Evolutionary conservation across 306 rosid species (phyloP).

Genomic region (Acacia acuminata): DNA sequence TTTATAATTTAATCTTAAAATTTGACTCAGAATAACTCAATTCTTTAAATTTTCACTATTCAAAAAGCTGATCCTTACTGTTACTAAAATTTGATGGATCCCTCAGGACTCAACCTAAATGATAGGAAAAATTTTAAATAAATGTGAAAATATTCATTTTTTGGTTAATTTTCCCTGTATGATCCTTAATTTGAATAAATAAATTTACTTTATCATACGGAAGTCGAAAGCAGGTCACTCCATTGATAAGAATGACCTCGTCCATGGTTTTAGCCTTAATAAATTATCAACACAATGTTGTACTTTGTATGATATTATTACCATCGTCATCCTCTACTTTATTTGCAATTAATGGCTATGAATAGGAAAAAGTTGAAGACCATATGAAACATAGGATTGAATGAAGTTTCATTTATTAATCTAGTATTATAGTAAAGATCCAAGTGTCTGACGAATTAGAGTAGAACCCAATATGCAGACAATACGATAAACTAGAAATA

Average conservation of each 20-base stretch:
- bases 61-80: no score
- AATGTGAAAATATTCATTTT: background rate
- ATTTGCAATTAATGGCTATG: background rate
- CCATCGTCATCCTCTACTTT: background rate
- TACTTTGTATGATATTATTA: background rate
- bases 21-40: no score
- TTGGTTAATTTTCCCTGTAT: background rate
- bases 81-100: no score
- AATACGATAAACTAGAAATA: background rate
- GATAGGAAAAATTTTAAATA: background rate
- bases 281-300: background rate
- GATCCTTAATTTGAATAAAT: background rate
- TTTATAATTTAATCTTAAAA: no score
- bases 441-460: background rate
- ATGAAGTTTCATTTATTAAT: background rate
- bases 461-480: background rate
- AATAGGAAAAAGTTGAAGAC: background rate
- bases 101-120: no score
- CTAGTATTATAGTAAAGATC: background rate
- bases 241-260: background rate
- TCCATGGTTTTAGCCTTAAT: conserved; percentile 4
- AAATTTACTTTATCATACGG: background rate
- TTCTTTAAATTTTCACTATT: no score
- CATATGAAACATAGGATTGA: conserved; percentile 9
- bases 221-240: background rate